These are phyloP conservation scores for Candida pseudofarinosa DNA, from an alignment of 805 yeast genomes.

Conservation along the genomic window DNA sequence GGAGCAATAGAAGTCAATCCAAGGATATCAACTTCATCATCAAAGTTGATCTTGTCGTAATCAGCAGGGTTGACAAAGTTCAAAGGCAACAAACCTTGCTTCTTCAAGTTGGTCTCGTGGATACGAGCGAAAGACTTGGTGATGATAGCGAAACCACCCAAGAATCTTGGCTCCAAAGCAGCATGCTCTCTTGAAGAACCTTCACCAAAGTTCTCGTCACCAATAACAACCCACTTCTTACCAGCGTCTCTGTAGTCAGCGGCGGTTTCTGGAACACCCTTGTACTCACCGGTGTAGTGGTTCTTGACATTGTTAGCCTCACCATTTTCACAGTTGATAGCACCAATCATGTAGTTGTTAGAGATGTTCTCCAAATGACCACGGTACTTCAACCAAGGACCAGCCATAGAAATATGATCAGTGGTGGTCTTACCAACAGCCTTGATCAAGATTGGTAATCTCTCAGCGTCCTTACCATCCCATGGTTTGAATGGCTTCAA, in stretches of 20 bases:
- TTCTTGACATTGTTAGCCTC: slow-evolving; percentile 90
- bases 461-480: slow-evolving; percentile 91
- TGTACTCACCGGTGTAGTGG: slow-evolving; percentile 86
- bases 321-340: slow-evolving; percentile 92
- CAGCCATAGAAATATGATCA: slow-evolving; percentile 99
- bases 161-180: slow-evolving; percentile 98
- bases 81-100: slow-evolving; percentile 97
- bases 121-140: slow-evolving; percentile 98
- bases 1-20: slow-evolving; percentile 87
- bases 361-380: slow-evolving; percentile 99
- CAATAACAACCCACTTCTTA: slow-evolving; percentile 93
- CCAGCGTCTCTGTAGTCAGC: slow-evolving; percentile 91
- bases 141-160: slow-evolving; percentile 97
- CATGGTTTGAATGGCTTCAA: slow-evolving; percentile 92
- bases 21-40: slow-evolving; percentile 81
- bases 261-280: slow-evolving; percentile 96
- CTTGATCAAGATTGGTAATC: slow-evolving; percentile 92
- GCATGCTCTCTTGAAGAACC: slow-evolving; percentile 99
- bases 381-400: slow-evolving; percentile 99
- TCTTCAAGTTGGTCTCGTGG: slow-evolving; percentile 99
- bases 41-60: slow-evolving; percentile 90
- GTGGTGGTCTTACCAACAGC: slow-evolving; percentile 98
- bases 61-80: slow-evolving; percentile 86
- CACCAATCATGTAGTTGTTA: slow-evolving; percentile 99
- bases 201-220: slow-evolving; percentile 99